Evolutionary conservation across 805 yeast species (phyloP).

Genomic region (Priceomyces carsonii): DNA sequence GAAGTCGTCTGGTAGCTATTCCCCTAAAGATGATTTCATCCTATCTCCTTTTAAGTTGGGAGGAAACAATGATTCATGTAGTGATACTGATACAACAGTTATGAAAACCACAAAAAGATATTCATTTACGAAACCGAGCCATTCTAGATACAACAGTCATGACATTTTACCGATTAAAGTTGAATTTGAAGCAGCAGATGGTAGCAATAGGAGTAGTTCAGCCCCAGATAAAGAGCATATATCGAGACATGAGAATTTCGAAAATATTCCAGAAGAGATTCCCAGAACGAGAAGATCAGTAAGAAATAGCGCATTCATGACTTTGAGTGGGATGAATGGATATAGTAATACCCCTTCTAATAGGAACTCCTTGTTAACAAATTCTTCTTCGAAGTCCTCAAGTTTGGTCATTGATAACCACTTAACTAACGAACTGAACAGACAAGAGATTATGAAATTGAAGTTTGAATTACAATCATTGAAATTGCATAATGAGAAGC

Average conservation of each 20-base stretch:
- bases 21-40: constrained; percentile 35
- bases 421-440: constrained; percentile 26
- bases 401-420: constrained; percentile 24
- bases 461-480: constrained; percentile 55
- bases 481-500: constrained; percentile 55
- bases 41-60: constrained; percentile 44
- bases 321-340: constrained; percentile 24
- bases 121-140: constrained; percentile 31
- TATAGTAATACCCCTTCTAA: constrained; percentile 11
- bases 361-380: constrained; percentile 16
- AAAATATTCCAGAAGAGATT: constrained; percentile 16
- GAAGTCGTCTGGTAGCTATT: constrained; percentile 16
- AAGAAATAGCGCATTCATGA: constrained; percentile 28
- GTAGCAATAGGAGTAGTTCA: constrained; percentile 23
- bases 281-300: constrained; percentile 10
- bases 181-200: constrained; percentile 35
- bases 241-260: constrained; percentile 13
- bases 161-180: constrained; percentile 44
- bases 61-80: constrained; percentile 17
- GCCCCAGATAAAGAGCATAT: constrained; percentile 25
- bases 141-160: constrained; percentile 43
- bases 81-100: constrained; percentile 17
- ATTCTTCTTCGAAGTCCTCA: constrained; percentile 33
- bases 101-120: constrained; percentile 21
- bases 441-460: constrained; percentile 51